Percentiles rank a stretch among this genome's conserved stretches.
Conservation (phyloP, 2,329 filamentous ascomycete species). For the Hortaea werneckii region DNA sequence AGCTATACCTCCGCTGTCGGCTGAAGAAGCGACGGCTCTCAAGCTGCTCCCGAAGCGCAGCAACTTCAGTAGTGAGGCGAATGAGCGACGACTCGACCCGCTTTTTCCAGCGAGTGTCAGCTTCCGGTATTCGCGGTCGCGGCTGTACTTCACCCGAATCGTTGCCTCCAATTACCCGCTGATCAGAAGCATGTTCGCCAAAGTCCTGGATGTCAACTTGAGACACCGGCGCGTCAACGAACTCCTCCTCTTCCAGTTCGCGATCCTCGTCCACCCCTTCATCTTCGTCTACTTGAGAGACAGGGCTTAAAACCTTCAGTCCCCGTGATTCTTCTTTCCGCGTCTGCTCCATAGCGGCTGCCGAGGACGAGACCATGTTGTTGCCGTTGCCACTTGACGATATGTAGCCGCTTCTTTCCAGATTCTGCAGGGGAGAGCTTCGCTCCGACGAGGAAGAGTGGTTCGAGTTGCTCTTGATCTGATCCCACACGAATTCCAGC, state of each 20-base stretch:
- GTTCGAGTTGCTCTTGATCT: slow-evolving; percentile 66
- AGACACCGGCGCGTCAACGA: slow-evolving; percentile 38
- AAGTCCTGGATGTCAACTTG: slow-evolving; percentile 31
- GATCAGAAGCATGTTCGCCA: slow-evolving; percentile 3
- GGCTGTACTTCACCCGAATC: slow-evolving; percentile 1
- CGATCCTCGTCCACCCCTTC: slow-evolving; percentile 29
- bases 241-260: slow-evolving; percentile 35
- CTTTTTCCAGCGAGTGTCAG: slow-evolving; percentile 58
- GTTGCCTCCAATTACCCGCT: neutral
- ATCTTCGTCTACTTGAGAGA: slow-evolving; percentile 57
- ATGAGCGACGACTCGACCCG: slow-evolving; percentile 78
- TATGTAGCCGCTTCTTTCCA: slow-evolving; percentile 26
- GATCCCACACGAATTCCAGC: slow-evolving; percentile 97
- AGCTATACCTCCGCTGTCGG: slow-evolving; percentile 52
- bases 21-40: slow-evolving; percentile 64
- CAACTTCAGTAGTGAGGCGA: slow-evolving; percentile 84
- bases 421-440: slow-evolving; percentile 18
- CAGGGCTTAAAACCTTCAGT: slow-evolving; percentile 61
- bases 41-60: slow-evolving; percentile 84
- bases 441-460: slow-evolving; percentile 19
- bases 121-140: slow-evolving; percentile 4
- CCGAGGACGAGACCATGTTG: slow-evolving; percentile 14
- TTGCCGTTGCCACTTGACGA: slow-evolving; percentile 17
- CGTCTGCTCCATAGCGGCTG: slow-evolving; percentile 18
- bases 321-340: too few species aligned